Evolutionary conservation across 2,329 filamentous ascomycete genomes (phyloP).

Genomic region (Colletotrichum echinochloae): DNA sequence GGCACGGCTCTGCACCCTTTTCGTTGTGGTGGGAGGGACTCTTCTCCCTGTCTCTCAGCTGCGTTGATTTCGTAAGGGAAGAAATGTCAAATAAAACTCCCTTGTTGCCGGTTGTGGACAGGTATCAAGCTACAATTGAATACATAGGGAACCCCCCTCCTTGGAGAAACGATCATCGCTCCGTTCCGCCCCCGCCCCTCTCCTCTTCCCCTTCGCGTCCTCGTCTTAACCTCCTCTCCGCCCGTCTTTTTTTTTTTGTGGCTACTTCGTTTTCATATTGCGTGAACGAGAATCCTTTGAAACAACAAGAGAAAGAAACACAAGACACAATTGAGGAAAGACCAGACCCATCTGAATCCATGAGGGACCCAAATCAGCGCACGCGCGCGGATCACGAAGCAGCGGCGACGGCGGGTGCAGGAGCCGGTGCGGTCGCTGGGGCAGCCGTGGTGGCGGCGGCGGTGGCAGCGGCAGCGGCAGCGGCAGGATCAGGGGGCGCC

Average conservation of each 20-base stretch:
- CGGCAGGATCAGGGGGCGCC: not conserved
- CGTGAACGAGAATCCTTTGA: not conserved
- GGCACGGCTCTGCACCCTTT: not conserved
- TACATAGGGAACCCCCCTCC: slow-evolving; percentile 13
- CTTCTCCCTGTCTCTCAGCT: not conserved
- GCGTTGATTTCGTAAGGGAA: not conserved
- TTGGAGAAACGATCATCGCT: not conserved
- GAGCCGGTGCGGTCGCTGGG: not conserved
- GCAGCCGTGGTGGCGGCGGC: not conserved
- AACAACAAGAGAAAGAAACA: not conserved
- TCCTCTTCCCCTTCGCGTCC: not conserved
- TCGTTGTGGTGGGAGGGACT: not conserved
- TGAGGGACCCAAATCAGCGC: not conserved
- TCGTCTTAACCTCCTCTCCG: not conserved
- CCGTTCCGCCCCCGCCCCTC: not conserved
- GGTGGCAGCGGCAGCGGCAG: not conserved
- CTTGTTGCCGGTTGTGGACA: slow-evolving; percentile 34
- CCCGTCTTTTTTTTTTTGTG: not conserved
- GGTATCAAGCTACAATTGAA: slow-evolving; percentile 37
- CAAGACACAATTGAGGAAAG: not conserved
- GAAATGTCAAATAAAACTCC: slow-evolving; percentile 6
- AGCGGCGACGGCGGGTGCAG: slow-evolving; percentile 23
- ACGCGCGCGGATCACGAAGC: slow-evolving; percentile 20
- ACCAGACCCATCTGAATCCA: not conserved
- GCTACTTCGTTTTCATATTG: not conserved